These are phyloP conservation scores for Geotrichum europaeum DNA, from an alignment of 1,139 yeast species.

Conservation along the genomic window DNA sequence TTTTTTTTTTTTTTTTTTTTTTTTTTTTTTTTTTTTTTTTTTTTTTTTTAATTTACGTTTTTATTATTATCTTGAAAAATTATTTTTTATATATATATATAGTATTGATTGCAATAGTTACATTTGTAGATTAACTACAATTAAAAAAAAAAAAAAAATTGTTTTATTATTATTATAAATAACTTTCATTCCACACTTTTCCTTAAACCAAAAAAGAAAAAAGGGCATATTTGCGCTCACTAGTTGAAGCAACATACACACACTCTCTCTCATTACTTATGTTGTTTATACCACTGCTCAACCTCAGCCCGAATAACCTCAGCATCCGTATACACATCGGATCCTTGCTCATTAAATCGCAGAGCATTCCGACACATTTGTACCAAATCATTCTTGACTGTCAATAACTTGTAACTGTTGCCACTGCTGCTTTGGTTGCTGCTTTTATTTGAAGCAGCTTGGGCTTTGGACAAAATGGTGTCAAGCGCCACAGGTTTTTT, in stretches of 20 bases:
- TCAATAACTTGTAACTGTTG: slow-evolving; percentile 51
- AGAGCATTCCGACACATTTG: slow-evolving; percentile 79
- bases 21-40: no score
- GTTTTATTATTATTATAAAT: no score
- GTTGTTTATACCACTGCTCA: slow-evolving; percentile 14
- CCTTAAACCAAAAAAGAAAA: no score
- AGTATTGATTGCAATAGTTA: no score
- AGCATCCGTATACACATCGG: slow-evolving; percentile 78
- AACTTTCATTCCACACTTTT: no score
- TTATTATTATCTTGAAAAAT: no score
- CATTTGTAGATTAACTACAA: no score
- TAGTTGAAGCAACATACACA: not conserved
- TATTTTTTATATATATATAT: no score
- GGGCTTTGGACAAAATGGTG: slow-evolving; percentile 39
- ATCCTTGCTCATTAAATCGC: slow-evolving; percentile 83
- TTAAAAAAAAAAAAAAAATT: no score
- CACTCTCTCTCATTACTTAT: not conserved
- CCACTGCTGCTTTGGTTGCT: slow-evolving; percentile 41
- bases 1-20: no score
- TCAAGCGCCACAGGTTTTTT: slow-evolving; percentile 78
- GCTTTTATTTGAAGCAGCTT: slow-evolving; percentile 49
- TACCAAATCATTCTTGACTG: slow-evolving; percentile 65
- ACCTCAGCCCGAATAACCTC: slow-evolving; percentile 43
- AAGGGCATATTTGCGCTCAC: not conserved
- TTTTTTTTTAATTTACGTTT: no score